A percentile compares a stretch with the other conserved stretches of the same genome.
Evolutionary conservation across 495 filamentous ascomycete genomes (phyloP).

Genomic region (Penicillium paxilli): DNA sequence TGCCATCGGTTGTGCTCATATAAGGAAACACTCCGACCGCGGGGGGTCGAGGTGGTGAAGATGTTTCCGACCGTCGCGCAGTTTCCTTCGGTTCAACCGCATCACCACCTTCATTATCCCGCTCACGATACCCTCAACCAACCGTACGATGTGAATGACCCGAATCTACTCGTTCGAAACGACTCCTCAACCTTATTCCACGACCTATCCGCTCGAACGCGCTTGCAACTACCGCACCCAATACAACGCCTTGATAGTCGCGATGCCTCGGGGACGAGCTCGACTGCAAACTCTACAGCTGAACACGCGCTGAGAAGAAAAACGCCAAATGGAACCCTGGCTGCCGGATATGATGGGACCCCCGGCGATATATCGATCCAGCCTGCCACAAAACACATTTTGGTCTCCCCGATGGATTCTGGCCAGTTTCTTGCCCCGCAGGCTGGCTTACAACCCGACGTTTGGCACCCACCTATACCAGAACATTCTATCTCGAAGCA

Average conservation of each 20-base stretch:
- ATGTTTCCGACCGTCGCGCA: conserved; percentile 50
- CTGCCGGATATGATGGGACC: conserved; percentile 91
- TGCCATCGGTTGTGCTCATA: neutral
- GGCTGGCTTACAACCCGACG: conserved; percentile 27
- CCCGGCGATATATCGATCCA: conserved; percentile 71
- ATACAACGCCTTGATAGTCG: conserved; percentile 38
- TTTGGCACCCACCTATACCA: conserved; percentile 30
- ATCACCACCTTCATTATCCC: conserved; percentile 42
- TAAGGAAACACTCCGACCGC: conserved; percentile 11
- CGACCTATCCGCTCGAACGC: conserved; percentile 32
- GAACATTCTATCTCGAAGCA: conserved; percentile 32
- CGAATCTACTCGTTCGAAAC: conserved; percentile 25
- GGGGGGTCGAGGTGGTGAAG: conserved; percentile 24
- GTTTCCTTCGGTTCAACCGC: conserved; percentile 47
- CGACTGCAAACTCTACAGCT: conserved; percentile 25
- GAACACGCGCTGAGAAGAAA: conserved; percentile 90
- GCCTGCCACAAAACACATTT: conserved; percentile 82
- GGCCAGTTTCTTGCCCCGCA: conserved; percentile 35
- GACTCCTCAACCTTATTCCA: conserved; percentile 28
- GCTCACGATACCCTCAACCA: conserved; percentile 27
- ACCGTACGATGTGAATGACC: conserved; percentile 33
- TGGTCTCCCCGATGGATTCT: conserved; percentile 62
- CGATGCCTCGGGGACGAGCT: conserved; percentile 23
- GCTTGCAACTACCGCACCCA: conserved; percentile 45
- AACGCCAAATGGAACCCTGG: conserved; percentile 89